A percentile compares a stretch with the other conserved stretches of the same genome.
These are phyloP conservation scores for Xylaria bambusicola DNA, from an alignment of 495 filamentous ascomycete genomes.

Conservation along the genomic window DNA sequence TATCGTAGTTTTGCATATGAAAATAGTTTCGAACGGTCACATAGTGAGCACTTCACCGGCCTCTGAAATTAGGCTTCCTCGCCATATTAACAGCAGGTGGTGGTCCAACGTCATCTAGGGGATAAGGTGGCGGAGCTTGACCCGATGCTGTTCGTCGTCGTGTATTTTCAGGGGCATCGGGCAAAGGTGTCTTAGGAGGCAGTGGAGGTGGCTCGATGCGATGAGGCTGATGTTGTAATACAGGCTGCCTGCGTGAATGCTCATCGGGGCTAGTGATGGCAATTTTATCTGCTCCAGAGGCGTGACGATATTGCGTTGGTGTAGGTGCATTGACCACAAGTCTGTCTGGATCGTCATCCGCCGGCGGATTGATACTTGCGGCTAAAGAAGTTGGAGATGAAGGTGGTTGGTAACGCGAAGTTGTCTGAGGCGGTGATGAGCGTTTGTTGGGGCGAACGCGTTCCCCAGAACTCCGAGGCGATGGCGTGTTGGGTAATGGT, in stretches of 20 bases:
- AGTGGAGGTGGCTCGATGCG: conserved; percentile 69
- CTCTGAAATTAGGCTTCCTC: conserved; percentile 77
- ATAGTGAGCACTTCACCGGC: conserved; percentile 34
- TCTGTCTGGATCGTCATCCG: conserved; percentile 46
- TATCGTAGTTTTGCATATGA: no score
- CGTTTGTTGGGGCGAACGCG: conserved; percentile 30
- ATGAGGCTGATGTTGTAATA: conserved; percentile 48
- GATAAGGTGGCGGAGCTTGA: conserved; percentile 67
- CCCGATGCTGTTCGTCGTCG: conserved; percentile 29
- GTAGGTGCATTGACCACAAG: conserved; percentile 54
- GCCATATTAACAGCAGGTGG: conserved; percentile 81
- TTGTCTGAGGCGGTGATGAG: conserved; percentile 36
- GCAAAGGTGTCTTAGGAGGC: conserved; percentile 83
- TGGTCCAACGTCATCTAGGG: conserved; percentile 76
- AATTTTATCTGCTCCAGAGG: conserved; percentile 61
- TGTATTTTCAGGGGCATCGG: conserved; percentile 36
- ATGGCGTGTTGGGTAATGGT: conserved; percentile 37
- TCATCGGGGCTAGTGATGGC: conserved; percentile 60
- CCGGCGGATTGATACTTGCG: conserved; percentile 30
- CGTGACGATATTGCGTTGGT: conserved; percentile 51
- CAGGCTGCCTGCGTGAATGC: conserved; percentile 51
- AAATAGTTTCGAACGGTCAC: no score
- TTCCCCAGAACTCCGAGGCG: conserved; percentile 48
- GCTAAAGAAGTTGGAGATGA: conserved; percentile 30
- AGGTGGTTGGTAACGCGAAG: conserved; percentile 35